phyloP scores from a whole-genome alignment of 2,329 filamentous ascomycete species.

The Rhynchosporium agropyri region DNA sequence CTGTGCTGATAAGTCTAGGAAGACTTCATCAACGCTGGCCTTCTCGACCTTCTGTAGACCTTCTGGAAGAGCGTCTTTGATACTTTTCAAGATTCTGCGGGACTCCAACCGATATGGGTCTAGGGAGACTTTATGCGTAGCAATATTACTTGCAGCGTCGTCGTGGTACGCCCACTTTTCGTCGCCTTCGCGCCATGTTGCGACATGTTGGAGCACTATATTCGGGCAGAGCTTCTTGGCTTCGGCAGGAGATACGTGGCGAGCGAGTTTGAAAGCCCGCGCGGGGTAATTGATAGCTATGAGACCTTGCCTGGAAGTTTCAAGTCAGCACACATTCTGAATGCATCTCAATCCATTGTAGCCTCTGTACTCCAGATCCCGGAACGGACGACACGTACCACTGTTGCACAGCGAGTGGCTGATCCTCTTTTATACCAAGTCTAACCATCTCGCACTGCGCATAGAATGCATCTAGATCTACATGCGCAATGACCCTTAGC shows the following conservation, averaged over 20 bases:
- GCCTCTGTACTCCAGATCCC: not conserved
- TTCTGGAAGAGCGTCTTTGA: conserved; percentile 72
- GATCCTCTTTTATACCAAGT: conserved; percentile 70
- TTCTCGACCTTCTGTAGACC: conserved; percentile 80
- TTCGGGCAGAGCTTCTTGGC: conserved; percentile 85
- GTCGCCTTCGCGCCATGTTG: conserved; percentile 91
- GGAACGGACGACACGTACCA: conserved; percentile 56
- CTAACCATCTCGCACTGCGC: conserved; percentile 94
- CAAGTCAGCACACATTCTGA: not conserved
- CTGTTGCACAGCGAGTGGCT: conserved; percentile 90
- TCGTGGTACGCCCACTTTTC: conserved; percentile 89
- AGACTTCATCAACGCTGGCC: conserved; percentile 93
- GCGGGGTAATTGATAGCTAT: conserved; percentile 98
- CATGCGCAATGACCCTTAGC: conserved; percentile 83
- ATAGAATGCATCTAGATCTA: conserved; percentile 98
- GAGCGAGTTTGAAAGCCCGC: conserved; percentile 74
- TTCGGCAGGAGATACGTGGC: conserved; percentile 78
- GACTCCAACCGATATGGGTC: conserved; percentile 90
- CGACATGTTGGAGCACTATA: conserved; percentile 87
- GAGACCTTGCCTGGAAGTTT: conserved; percentile 69
- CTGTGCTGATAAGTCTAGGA: conserved; percentile 86
- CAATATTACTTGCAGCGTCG: conserved; percentile 77
- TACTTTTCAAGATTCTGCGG: conserved; percentile 74
- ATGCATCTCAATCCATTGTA: too few species aligned
- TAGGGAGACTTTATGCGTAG: conserved; percentile 88